Base-by-base conservation (phyloP, 805 yeast species). In the Tetrapisispora phaffii region DNA sequence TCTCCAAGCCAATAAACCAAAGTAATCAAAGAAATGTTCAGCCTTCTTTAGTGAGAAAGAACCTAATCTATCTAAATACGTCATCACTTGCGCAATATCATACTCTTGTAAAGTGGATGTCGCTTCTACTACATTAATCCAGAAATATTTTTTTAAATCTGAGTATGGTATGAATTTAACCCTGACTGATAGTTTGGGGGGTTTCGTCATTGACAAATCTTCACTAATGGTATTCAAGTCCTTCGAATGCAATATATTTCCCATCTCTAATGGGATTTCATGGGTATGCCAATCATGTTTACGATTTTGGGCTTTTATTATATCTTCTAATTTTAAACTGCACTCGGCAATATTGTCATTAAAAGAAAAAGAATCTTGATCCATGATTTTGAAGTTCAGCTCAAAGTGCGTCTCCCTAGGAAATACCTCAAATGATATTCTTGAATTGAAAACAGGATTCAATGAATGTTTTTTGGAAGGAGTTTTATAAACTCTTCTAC, bases 401-500 rank as follows among this genome's bases (percentile, higher is more conserved):
- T 81, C 75, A 58, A 72, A 90, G 50, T 73, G 73, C 22, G 66
- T 64, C 58, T 90, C 97, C 49, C 73, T 74, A 3, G 77, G 72
- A 31, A 76, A 68, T 0, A 90, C 75, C 50, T 88, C 95, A 59
- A 90, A 83, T 1, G 90, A 81, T 19, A 89, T 64, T 51, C 82
- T 69, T 61, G 89, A 95, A 54, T 87, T 80, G 65, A 80, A 90
- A 0, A 80, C 72, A 0, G 98, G 98, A 44, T 81, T 80, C 42
- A 86, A 63, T 1, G 86, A 82, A 60, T 90, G 97, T 20, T 85
- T 75, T 52, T 80, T 75, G 80, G 88, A 82, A 10, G 88, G 80
- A 0, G 97, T 88, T 52, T 94, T 76, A 62, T 77, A 90, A 0
- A 90, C 87, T 52, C 82, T 82, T 55, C 84, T 81, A 9, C 96